Evolutionary conservation across 2,329 filamentous ascomycete genomes (phyloP).

Genomic region (Venturia nashicola): DNA sequence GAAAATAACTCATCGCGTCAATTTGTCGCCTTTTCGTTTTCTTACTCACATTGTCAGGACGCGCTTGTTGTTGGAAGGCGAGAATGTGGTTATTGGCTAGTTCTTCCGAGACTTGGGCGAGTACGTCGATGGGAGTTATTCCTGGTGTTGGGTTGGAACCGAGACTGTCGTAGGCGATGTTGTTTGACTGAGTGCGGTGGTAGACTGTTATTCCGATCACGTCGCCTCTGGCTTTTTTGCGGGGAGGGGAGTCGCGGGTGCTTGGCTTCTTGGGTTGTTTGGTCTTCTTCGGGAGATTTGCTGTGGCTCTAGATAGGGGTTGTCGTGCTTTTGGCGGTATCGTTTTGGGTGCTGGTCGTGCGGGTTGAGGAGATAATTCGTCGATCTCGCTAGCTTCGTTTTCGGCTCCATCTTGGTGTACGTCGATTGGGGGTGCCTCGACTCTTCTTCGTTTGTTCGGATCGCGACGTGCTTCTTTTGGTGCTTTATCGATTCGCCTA

Average conservation of each 20-base stretch:
- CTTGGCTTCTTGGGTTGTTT: not conserved
- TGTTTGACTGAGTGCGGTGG: constrained; percentile 41
- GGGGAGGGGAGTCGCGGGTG: not conserved
- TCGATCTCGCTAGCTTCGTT: not conserved
- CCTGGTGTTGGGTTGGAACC: constrained; percentile 22
- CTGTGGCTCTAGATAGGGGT: not conserved
- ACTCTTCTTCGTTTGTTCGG: not conserved
- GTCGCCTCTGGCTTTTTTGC: not conserved
- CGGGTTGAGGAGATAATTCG: not conserved
- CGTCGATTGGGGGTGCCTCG: not conserved
- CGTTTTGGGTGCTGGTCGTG: not conserved
- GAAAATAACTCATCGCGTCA: constrained; percentile 36
- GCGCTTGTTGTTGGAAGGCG: constrained; percentile 13
- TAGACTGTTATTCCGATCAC: constrained; percentile 47
- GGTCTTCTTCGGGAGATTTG: not conserved
- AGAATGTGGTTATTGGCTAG: not conserved
- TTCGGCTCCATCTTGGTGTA: not conserved
- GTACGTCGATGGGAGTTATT: constrained; percentile 10
- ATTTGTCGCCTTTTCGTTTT: constrained; percentile 31
- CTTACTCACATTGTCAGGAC: constrained; percentile 25
- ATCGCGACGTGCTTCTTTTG: not conserved
- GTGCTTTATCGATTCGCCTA: not conserved
- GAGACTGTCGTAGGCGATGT: constrained; percentile 28
- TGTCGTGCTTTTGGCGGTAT: not conserved
- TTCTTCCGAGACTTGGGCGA: constrained; percentile 9